phyloP scores from a whole-genome alignment of 139 green algal genomes.

The Auxenochlorella pyrenoidosa region DNA sequence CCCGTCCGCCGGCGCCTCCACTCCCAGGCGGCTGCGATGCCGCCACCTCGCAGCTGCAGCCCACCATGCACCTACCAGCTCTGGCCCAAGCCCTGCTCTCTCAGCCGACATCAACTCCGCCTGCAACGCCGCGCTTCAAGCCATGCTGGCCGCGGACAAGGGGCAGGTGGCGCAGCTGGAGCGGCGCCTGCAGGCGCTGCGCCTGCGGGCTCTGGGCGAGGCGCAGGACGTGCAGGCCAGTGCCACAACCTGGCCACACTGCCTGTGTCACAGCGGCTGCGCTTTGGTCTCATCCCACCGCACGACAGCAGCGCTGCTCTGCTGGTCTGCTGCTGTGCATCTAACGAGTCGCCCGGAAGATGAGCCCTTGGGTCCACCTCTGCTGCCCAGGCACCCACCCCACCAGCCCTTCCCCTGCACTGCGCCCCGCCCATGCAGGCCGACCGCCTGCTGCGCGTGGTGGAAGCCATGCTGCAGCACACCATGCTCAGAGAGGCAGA shows the following conservation, averaged over 20 bases:
- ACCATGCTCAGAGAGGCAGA: constrained; percentile 30
- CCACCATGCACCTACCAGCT: too few relatives aligned
- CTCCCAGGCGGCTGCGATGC: background rate
- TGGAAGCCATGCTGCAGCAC: constrained; percentile 51
- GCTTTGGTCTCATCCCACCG: too few relatives aligned
- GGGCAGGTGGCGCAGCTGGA: background rate
- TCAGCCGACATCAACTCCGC: constrained; percentile 7
- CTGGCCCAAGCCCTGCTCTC: background rate
- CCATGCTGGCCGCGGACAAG: constrained; percentile 9
- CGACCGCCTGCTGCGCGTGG: constrained; percentile 23
- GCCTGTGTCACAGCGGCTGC: too few relatives aligned
- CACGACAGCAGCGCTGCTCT: too few relatives aligned
- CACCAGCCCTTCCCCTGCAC: background rate
- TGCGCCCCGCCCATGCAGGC: background rate
- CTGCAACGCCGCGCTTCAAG: constrained; percentile 17
- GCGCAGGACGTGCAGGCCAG: background rate
- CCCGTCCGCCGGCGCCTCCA: background rate
- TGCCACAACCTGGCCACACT: background rate
- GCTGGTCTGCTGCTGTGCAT: too few relatives aligned
- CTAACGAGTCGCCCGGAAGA: too few relatives aligned
- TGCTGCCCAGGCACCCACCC: too few relatives aligned
- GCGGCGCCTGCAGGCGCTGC: background rate
- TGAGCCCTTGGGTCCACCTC: too few relatives aligned
- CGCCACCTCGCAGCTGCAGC: background rate
- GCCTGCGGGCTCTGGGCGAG: background rate